These are phyloP conservation scores for Agapanthus africanus DNA, from an alignment of 106 monocot species.

Conservation along the genomic window DNA sequence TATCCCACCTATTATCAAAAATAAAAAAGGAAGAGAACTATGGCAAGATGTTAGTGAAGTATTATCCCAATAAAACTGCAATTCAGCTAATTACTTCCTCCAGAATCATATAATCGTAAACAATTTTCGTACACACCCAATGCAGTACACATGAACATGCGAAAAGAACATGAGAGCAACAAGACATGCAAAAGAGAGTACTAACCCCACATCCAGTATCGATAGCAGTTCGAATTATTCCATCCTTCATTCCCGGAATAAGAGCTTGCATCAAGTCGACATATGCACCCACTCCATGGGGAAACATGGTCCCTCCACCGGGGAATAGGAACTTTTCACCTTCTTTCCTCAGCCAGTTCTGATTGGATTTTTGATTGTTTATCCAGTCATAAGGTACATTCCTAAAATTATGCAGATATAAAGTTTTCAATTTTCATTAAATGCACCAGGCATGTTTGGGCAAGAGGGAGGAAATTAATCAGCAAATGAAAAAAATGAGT, in stretches of 20 bases:
- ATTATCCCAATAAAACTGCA: not conserved
- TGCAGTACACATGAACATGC: not conserved
- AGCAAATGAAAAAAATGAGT: not conserved
- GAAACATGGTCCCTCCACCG: slow-evolving; percentile 90
- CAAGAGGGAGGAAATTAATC: not conserved
- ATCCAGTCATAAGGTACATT: slow-evolving; percentile 92
- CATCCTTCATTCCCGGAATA: slow-evolving; percentile 84
- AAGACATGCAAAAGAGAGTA: not conserved
- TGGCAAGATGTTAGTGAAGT: too few species aligned
- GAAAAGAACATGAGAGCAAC: not conserved
- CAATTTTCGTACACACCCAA: not conserved
- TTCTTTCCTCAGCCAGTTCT: slow-evolving; percentile 79
- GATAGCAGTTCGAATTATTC: slow-evolving; percentile 75
- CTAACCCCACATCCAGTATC: slow-evolving; percentile 92
- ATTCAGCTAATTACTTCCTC: not conserved
- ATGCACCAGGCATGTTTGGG: not conserved
- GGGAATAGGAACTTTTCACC: slow-evolving; percentile 85
- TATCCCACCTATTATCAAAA: too few species aligned
- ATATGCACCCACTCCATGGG: slow-evolving; percentile 62
- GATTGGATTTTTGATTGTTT: slow-evolving; percentile 75
- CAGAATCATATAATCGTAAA: not conserved
- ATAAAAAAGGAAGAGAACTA: too few species aligned
- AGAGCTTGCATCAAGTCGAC: slow-evolving; percentile 69
- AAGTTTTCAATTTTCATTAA: slow-evolving; percentile 3
- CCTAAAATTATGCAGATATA: slow-evolving; percentile 22